Evolutionary conservation across 2,329 filamentous ascomycete genomes (phyloP), one percentile per base, ranked within the genome.

Genomic region (Arthrinium puccinioides): DNA sequence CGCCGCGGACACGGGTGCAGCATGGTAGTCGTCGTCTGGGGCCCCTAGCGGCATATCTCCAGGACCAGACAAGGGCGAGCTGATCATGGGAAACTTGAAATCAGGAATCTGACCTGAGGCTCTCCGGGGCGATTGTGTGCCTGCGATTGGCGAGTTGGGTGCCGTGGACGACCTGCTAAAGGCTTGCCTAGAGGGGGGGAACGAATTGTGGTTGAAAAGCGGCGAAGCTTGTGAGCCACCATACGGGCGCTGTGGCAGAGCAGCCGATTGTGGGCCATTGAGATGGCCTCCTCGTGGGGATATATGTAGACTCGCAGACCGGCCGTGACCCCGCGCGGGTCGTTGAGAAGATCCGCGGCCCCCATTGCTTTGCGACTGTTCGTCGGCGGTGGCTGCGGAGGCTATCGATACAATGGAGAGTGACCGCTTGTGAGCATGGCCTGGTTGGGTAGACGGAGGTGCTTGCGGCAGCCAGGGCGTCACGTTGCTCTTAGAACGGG

Each of bases 301-400:
- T 47, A 90, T 82, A 57, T 94, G 88, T 42, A 94, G 63, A 64
- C 88, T 95, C 18, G 86, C 78, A 25, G 87, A 87, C 36, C 88
- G 74, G 32, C 72, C 78, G 66, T 95, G 88, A 5, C 81, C 76
- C 49, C 78, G 77, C 14, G 53, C 55, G 15, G 76, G 72, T 36
- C 76, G 70, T 36, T 70, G 63, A 15, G 70, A 60, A 47, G 64
- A 60, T 21, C 52, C 43, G 2, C 63, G 53, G 11, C 57, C 48
- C 20, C 72, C 67, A 44, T 65, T 67, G 39, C 57, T 59, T 18
- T 64, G 61, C 15, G 51, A 47, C 29, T 67, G 61, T 16, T 74
- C 72, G 27, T 68, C 60, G 15, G 64, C 61, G 21, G 63, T 66
- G 25, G 64, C 62, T 46, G 67, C 52, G 15, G 76, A 76, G 9